Percentiles rank a stretch among this genome's conserved stretches.
Evolutionary conservation across 371 early-diverging fungal species (phyloP).

Genomic region (Mucor lusitanicus): DNA sequence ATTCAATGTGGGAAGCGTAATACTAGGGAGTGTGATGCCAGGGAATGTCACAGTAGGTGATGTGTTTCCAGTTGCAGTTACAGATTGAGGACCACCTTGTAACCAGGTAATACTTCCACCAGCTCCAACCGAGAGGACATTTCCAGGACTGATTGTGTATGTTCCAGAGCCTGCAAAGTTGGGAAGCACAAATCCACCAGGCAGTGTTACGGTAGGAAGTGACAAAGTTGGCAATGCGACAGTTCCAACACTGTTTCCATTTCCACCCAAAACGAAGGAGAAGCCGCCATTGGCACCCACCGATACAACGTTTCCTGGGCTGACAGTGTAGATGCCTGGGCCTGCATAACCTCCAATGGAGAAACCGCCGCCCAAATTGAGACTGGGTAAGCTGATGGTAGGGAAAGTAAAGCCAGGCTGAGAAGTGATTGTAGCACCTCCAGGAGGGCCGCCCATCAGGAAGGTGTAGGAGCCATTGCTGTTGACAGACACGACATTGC

Average conservation of each 20-base stretch:
- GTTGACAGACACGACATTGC: conserved; percentile 6
- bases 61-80: neutral
- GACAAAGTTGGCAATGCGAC: neutral
- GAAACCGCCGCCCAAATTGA: neutral
- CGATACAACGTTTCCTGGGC: conserved; percentile 10
- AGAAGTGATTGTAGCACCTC: neutral
- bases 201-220: neutral
- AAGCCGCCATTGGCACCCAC: neutral
- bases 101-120: neutral
- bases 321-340: conserved; percentile 7
- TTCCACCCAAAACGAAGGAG: neutral
- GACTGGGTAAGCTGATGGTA: neutral
- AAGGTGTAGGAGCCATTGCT: neutral
- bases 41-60: neutral
- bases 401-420: conserved; percentile 8
- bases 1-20: no score
- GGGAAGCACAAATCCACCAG: neutral
- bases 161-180: neutral
- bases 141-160: conserved; percentile 5
- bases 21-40: neutral
- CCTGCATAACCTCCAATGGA: conserved; percentile 4
- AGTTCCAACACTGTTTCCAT: neutral
- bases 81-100: neutral
- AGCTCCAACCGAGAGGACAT: neutral
- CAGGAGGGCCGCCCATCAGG: neutral